These are phyloP conservation scores for Fusarium goolgardi DNA, from an alignment of 2,329 filamentous ascomycete genomes.

Conservation along the genomic window DNA sequence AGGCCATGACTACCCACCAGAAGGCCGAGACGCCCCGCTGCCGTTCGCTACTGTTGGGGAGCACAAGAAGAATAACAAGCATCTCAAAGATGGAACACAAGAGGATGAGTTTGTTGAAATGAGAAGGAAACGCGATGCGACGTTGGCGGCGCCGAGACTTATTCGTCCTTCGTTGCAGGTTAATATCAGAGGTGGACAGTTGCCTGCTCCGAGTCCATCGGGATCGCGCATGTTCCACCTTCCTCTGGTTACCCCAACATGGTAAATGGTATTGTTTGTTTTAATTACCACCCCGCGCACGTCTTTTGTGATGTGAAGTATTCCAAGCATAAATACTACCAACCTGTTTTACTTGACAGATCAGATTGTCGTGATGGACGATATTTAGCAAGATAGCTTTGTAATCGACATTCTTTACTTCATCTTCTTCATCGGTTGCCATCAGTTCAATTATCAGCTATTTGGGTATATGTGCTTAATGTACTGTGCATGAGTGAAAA, in stretches of 20 bases:
- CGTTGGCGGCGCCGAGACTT: conserved; percentile 58
- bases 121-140: conserved; percentile 57
- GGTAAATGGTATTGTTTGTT: background rate
- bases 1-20: conserved; percentile 65
- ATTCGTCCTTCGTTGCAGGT: conserved; percentile 64
- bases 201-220: conserved; percentile 52
- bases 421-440: too few relatives aligned
- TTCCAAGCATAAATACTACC: background rate
- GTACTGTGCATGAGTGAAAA: background rate
- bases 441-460: too few relatives aligned
- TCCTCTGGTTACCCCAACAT: conserved; percentile 42
- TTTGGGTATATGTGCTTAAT: background rate
- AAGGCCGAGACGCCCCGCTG: conserved; percentile 49
- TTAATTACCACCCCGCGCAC: background rate
- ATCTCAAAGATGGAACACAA: conserved; percentile 56
- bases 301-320: fast-evolving
- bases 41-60: conserved; percentile 59
- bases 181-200: conserved; percentile 62
- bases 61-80: conserved; percentile 61
- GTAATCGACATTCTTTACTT: too few relatives aligned
- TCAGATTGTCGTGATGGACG: background rate
- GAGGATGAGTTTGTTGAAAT: conserved; percentile 59
- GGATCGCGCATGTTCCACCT: conserved; percentile 53
- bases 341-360: background rate
- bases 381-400: background rate